Evolutionary conservation across 768 basidiomycete genomes (phyloP), one percentile per base, ranked within the genome.

Genomic region (Gloeophyllum trabeum): DNA sequence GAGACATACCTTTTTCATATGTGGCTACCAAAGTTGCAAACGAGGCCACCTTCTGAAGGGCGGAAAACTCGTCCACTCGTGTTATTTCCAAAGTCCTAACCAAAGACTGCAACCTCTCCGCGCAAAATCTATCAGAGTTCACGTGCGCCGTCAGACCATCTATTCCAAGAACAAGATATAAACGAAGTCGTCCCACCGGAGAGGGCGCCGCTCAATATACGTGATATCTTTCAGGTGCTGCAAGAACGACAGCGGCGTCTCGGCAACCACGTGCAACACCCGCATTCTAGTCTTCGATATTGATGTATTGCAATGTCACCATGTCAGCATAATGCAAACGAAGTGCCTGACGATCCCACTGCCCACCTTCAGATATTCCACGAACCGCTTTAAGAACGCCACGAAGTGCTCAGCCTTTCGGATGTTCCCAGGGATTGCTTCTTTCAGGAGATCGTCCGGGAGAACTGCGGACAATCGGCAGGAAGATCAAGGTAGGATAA

Each of bases 201-300:
- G 63, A 7, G 96, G 96, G 47, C 93, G 69, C 43, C 87, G 71
- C 58, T 99, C 96, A 44, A 99, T 99, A 58, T 92, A 99, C 12
- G 96, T 98, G 47, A 98, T 97, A 51, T 99, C 96, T 62, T 96
- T 98, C 37, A 99, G 70, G 62, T 99, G 96, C 54, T 97, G 94
- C 32, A 99, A 64, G 61, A 99, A 99, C 2, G 94, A 98, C 21
- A 87, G 66, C 0, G 96, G 96, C 2, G 96, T 99, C 62, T 99
- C 96, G 14, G 96, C 96, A 12, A 99, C 96, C 46, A 99, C 96
- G 57, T 98, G 96, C 21, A 97, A 66, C n/a, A 99, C 96, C 39
- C 96, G 81, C 94, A 98, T 98, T 42, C 96, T 76, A 14, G 94
- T 98, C 93, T 97, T 51, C 32, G 32, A 12, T 14, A 25, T 36